phyloP scores from a whole-genome alignment of 306 rosid species.

The Clitoria ternatea region DNA sequence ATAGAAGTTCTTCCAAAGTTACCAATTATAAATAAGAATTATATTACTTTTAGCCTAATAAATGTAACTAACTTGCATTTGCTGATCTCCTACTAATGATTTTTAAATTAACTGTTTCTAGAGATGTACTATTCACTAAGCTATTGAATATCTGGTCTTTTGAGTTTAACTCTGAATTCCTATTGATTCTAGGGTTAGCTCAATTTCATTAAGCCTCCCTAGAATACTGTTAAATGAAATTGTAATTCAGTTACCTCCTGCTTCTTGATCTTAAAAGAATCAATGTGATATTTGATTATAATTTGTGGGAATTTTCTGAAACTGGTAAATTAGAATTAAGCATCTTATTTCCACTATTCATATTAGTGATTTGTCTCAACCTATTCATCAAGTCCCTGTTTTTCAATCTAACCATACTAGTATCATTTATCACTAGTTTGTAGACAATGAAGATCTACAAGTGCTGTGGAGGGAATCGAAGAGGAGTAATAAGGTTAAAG shows the following conservation, averaged over 20 bases:
- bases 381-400: conserved; percentile 15
- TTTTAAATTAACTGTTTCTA: conserved; percentile 1
- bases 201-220: not conserved
- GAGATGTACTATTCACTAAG: not conserved
- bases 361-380: conserved; percentile 24
- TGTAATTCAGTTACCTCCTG: not conserved
- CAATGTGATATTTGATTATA: not conserved
- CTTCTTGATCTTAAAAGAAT: conserved; percentile 22
- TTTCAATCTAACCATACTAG: conserved; percentile 24
- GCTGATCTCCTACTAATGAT: not conserved
- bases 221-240: not conserved
- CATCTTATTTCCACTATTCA: conserved; percentile 7
- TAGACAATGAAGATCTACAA: conserved; percentile 80
- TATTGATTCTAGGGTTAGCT: not conserved
- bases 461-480: conserved; percentile 82
- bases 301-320: not conserved
- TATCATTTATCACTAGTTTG: conserved; percentile 50
- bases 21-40: not conserved
- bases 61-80: no score
- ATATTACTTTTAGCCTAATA: no score
- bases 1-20: not conserved
- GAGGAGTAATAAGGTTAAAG: conserved; percentile 77
- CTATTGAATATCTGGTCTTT: not conserved
- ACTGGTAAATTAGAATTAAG: not conserved
- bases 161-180: not conserved